Evolutionary conservation across 2,329 filamentous ascomycete genomes (phyloP).

Genomic region (Parastagonospora nodorum): DNA sequence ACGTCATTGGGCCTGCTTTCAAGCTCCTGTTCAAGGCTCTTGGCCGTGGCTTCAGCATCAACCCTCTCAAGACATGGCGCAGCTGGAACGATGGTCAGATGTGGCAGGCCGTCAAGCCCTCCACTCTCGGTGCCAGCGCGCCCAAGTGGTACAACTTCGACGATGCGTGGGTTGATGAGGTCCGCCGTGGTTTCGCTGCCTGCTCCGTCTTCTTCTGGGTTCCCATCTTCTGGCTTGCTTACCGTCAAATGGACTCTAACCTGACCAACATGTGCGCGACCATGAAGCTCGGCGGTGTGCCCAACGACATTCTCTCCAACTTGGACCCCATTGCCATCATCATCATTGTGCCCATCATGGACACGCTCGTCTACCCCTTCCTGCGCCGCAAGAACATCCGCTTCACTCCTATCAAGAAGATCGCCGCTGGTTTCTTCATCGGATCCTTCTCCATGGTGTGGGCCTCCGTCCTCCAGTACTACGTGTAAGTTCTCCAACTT

Average conservation of each 20-base stretch:
- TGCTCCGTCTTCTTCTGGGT: conserved; percentile 61
- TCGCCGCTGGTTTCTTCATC: conserved; percentile 71
- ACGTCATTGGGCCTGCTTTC: conserved; percentile 69
- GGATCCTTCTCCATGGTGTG: conserved; percentile 66
- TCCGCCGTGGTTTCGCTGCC: conserved; percentile 63
- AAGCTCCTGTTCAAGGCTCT: conserved; percentile 58
- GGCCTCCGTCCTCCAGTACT: conserved; percentile 62
- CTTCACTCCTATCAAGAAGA: conserved; percentile 78
- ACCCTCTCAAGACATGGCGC: conserved; percentile 61
- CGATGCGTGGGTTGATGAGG: conserved; percentile 81
- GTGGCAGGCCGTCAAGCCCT: conserved; percentile 71
- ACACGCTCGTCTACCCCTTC: conserved; percentile 69
- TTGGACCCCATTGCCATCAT: conserved; percentile 76
- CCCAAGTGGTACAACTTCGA: conserved; percentile 79
- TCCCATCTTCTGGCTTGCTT: conserved; percentile 69
- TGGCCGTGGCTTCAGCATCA: conserved; percentile 62
- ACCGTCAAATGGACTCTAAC: conserved; percentile 70
- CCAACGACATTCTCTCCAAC: conserved; percentile 79
- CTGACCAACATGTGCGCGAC: conserved; percentile 68
- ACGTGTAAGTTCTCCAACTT: conserved; percentile 44
- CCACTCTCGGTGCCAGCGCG: conserved; percentile 59
- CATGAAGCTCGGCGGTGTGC: conserved; percentile 71
- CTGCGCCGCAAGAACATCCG: conserved; percentile 67
- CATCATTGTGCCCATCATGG: conserved; percentile 73
- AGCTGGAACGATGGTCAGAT: conserved; percentile 61